Evolutionary conservation across 345 rosid species (phyloP).

Genomic region (Melastoma malabathricum): DNA sequence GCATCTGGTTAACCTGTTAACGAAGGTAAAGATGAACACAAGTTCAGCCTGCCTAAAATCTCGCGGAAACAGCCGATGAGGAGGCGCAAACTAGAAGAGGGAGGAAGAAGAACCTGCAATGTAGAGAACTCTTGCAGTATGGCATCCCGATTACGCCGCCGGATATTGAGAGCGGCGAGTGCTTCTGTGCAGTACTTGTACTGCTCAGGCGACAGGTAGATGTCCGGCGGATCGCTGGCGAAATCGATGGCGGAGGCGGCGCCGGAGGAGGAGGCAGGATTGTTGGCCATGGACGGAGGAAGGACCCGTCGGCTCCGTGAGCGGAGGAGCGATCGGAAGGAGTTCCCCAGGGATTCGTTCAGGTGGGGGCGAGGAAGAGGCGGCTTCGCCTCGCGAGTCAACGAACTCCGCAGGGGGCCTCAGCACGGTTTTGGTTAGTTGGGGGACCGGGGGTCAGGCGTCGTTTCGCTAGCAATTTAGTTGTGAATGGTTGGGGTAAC

Average conservation of each 20-base stretch:
- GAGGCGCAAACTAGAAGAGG: background rate
- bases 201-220: slow-evolving; percentile 49
- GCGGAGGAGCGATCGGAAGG: slow-evolving; percentile 17
- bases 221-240: slow-evolving; percentile 41
- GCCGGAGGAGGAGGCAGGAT: slow-evolving; percentile 13
- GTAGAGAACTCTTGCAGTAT: slow-evolving; percentile 43
- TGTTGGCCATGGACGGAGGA: slow-evolving; percentile 34
- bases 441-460: no score
- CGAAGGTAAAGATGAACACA: background rate
- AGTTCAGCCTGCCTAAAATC: slow-evolving; percentile 1
- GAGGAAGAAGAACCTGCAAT: slow-evolving; percentile 36
- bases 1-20: slow-evolving; percentile 37
- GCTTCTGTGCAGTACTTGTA: slow-evolving; percentile 47
- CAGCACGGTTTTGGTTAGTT: no score
- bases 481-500: no score
- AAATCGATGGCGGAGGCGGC: slow-evolving; percentile 17
- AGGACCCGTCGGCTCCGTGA: slow-evolving; percentile 18
- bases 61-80: background rate
- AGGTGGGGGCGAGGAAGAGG: background rate
- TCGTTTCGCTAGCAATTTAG: no score
- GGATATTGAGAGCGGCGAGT: slow-evolving; percentile 31
- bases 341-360: slow-evolving; percentile 39
- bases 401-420: no score
- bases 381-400: slow-evolving; percentile 7
- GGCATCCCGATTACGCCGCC: slow-evolving; percentile 22